A percentile compares a stretch with the other conserved stretches of the same genome.
phyloP scores from a whole-genome alignment of 2,329 filamentous ascomycete genomes.

The Allantophomopsis lycopodina region DNA sequence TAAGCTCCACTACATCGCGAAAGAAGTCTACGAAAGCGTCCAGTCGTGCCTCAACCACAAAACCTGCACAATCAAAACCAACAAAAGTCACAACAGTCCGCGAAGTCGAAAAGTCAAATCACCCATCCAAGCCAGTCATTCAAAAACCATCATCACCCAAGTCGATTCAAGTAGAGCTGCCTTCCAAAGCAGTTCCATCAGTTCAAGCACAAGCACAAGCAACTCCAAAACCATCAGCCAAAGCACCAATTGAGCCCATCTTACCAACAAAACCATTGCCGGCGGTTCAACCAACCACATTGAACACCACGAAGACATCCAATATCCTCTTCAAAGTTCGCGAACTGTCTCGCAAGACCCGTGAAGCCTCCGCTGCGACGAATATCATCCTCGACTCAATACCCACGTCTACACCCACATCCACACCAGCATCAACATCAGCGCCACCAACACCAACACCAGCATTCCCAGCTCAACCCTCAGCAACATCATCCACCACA shows the following conservation, averaged over 20 bases:
- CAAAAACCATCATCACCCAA: background rate
- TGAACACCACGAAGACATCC: slow-evolving; percentile 5
- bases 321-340: slow-evolving; percentile 9
- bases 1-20: slow-evolving; percentile 8
- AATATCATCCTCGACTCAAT: background rate
- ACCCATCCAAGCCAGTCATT: background rate
- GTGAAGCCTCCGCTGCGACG: background rate
- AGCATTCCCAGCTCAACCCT: background rate
- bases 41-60: background rate
- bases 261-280: background rate
- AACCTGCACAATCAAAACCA: slow-evolving; percentile 2
- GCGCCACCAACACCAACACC: background rate
- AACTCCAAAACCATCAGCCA: slow-evolving; percentile 1
- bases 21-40: slow-evolving; percentile 11
- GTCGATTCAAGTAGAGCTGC: background rate
- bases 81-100: slow-evolving; percentile 3
- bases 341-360: slow-evolving; percentile 5
- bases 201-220: background rate
- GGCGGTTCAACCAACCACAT: background rate
- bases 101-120: background rate
- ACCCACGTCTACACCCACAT: background rate
- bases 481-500: background rate
- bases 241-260: background rate
- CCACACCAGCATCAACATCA: background rate
- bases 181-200: background rate